Percentiles rank a stretch among this genome's conserved stretches.
Conservation (phyloP, 2,329 filamentous ascomycete species). For the Fusarium pilosicola region DNA sequence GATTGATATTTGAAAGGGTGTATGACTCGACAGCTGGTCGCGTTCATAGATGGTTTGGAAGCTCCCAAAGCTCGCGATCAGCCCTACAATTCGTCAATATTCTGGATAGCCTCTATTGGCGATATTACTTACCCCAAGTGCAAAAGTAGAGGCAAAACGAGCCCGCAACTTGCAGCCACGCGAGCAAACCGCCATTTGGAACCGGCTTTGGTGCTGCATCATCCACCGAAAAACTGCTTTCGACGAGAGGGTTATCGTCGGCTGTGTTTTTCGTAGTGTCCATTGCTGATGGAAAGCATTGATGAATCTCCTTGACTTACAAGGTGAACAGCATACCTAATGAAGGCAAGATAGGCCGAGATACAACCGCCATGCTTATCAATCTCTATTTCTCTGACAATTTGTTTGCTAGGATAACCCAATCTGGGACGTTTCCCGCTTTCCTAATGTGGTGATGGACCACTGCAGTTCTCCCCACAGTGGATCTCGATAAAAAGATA, state of each 20-base stretch:
- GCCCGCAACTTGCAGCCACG: constrained; percentile 39
- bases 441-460: not conserved
- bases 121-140: constrained; percentile 33
- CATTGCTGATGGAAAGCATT: not conserved
- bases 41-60: constrained; percentile 43
- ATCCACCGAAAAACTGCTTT: not conserved
- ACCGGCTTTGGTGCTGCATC: not conserved
- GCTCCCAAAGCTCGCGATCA: constrained; percentile 38
- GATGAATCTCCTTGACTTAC: not conserved
- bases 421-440: not conserved
- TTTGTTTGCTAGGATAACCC: not conserved
- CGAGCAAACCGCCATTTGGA: constrained; percentile 29
- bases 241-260: not conserved
- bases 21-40: not conserved
- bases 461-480: not conserved
- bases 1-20: constrained; percentile 37
- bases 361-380: not conserved
- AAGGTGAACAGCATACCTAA: not conserved
- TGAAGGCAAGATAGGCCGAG: not conserved
- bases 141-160: constrained; percentile 40
- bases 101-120: too few relatives aligned
- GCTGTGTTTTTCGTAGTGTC: not conserved
- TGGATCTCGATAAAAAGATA: not conserved
- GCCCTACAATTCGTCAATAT: too few relatives aligned
- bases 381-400: not conserved